Conservation (phyloP, 805 yeast species). For the Nakazawaea ishiwadae region DNA sequence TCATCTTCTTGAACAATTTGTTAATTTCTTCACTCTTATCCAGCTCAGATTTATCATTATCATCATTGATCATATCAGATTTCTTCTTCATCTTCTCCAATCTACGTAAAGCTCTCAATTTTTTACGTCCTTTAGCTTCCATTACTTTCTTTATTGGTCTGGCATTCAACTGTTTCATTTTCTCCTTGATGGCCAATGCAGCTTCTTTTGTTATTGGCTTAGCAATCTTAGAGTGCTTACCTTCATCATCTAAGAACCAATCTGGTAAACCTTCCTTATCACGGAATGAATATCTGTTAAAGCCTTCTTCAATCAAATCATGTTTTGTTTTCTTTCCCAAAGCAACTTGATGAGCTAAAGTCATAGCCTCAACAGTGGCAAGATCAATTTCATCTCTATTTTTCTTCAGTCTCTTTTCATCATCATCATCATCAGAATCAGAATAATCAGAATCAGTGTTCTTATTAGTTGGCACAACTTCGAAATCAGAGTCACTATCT, state of each 20-base stretch:
- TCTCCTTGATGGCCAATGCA: slow-evolving; percentile 69
- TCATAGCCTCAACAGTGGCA: slow-evolving; percentile 96
- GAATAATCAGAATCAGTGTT: slow-evolving; percentile 29
- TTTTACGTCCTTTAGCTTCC: slow-evolving; percentile 96
- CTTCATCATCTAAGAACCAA: slow-evolving; percentile 97
- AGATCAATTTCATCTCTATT: slow-evolving; percentile 70
- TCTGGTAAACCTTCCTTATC: slow-evolving; percentile 88
- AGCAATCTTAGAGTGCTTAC: slow-evolving; percentile 73
- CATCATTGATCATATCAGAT: slow-evolving; percentile 87
- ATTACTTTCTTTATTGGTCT: slow-evolving; percentile 98
- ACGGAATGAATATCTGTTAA: slow-evolving; percentile 86
- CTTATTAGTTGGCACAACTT: slow-evolving; percentile 30
- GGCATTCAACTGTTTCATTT: slow-evolving; percentile 79
- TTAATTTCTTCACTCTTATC: slow-evolving; percentile 94
- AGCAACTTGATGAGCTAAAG: slow-evolving; percentile 93
- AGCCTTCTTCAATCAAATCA: slow-evolving; percentile 88
- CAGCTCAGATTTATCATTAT: slow-evolving; percentile 77
- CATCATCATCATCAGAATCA: slow-evolving; percentile 51
- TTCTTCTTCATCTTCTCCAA: slow-evolving; percentile 88
- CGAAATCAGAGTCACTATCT: slow-evolving; percentile 38
- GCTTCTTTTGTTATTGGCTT: slow-evolving; percentile 97
- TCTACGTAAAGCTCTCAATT: slow-evolving; percentile 84
- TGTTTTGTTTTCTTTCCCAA: slow-evolving; percentile 80
- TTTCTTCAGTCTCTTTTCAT: slow-evolving; percentile 33
- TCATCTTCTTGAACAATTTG: slow-evolving; percentile 75